Evolutionary conservation across 108 stramenopile genomes (phyloP).

Genomic region (Licmophora abbreviata): DNA sequence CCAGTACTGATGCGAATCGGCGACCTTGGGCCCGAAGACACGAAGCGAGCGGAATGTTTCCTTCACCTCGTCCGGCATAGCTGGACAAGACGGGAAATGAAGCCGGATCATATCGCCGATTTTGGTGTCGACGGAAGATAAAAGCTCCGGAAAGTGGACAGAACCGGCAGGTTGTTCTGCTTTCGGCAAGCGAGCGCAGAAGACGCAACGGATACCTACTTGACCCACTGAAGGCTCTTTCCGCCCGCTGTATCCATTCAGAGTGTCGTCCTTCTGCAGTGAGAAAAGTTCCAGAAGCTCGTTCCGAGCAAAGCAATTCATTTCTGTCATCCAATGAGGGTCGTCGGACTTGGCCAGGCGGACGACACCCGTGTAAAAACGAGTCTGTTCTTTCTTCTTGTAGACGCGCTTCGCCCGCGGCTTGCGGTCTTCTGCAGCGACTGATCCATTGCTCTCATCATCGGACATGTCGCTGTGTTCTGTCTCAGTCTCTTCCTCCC

Average conservation of each 20-base stretch:
- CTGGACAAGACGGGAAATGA: constrained; percentile 56
- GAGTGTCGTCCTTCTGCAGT: constrained; percentile 37
- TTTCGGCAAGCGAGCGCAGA: constrained; percentile 46
- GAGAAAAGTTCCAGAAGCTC: constrained; percentile 74
- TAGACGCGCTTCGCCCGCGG: constrained; percentile 5
- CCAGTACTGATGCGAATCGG: constrained; percentile 66
- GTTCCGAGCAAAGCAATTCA: constrained; percentile 67
- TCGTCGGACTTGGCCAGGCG: constrained; percentile 72
- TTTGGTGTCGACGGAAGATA: constrained; percentile 48
- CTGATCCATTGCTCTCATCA: constrained; percentile 11
- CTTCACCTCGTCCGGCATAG: constrained; percentile 55
- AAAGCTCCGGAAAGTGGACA: constrained; percentile 50
- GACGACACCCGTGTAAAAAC: constrained; percentile 43
- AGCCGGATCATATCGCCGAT: constrained; percentile 71
- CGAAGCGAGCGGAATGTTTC: constrained; percentile 55
- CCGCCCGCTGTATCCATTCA: constrained; percentile 38
- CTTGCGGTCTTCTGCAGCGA: constrained; percentile 21
- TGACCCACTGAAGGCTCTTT: constrained; percentile 55
- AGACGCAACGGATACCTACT: constrained; percentile 72
- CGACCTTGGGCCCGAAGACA: constrained; percentile 58
- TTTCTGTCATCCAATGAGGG: constrained; percentile 69
- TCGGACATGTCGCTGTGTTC: constrained; percentile 23
- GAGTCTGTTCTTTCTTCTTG: constrained; percentile 24
- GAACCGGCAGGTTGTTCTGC: constrained; percentile 39
- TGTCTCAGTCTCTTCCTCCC: constrained; percentile 22